These are phyloP conservation scores for Flaveria sonorensis DNA, from an alignment of 129 eudicot genomes.

Conservation along the genomic window DNA sequence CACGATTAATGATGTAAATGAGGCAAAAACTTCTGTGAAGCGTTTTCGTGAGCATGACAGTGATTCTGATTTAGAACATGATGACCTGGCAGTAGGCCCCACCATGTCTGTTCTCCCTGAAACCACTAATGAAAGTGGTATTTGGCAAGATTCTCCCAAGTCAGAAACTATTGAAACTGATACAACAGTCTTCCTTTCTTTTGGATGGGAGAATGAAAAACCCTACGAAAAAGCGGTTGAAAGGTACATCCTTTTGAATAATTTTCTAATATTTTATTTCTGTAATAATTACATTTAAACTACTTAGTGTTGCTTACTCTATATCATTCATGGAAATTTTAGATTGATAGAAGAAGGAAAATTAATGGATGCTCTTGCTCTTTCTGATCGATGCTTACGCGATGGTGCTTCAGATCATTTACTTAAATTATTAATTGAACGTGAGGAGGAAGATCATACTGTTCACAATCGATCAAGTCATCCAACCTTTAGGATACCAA, in stretches of 20 bases:
- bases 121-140: slow-evolving; percentile 48
- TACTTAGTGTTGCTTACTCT: slow-evolving; percentile 22
- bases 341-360: slow-evolving; percentile 94
- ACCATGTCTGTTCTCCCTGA: slow-evolving; percentile 46
- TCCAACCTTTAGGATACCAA: slow-evolving; percentile 49
- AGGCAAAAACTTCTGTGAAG: slow-evolving; percentile 60
- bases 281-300: background rate
- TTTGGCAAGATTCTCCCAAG: slow-evolving; percentile 57
- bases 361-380: slow-evolving; percentile 95
- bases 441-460: slow-evolving; percentile 58
- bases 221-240: slow-evolving; percentile 94
- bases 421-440: slow-evolving; percentile 80
- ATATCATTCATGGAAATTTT: slow-evolving; percentile 17
- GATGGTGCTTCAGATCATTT: slow-evolving; percentile 88
- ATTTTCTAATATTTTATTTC: background rate
- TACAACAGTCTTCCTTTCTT: slow-evolving; percentile 74
- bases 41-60: slow-evolving; percentile 81
- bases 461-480: slow-evolving; percentile 43
- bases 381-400: slow-evolving; percentile 91
- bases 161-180: slow-evolving; percentile 57
- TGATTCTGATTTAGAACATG: slow-evolving; percentile 86
- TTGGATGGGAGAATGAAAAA: slow-evolving; percentile 96
- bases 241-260: slow-evolving; percentile 40
- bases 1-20: slow-evolving; percentile 39
- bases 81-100: slow-evolving; percentile 56